These are phyloP conservation scores for Paramecium primaurelia DNA, from an alignment of 73 alveolate genomes.

Conservation along the genomic window DNA sequence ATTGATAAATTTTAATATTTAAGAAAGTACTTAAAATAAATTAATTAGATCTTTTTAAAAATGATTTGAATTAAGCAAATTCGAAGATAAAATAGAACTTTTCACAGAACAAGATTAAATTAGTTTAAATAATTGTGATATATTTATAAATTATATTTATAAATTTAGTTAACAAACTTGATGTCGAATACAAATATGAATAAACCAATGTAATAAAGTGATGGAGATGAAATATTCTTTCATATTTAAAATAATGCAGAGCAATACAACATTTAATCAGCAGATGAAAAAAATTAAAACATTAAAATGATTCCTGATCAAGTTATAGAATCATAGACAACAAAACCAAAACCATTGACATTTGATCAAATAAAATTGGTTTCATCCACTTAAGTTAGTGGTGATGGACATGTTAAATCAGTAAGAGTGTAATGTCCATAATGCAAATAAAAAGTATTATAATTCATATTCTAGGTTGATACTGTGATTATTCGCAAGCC, in stretches of 20 bases:
- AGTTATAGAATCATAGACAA: neutral
- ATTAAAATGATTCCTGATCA: neutral
- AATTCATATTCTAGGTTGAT: neutral
- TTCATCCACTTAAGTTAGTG: neutral
- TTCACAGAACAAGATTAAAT: neutral
- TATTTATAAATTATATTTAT: neutral
- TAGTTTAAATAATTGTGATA: neutral
- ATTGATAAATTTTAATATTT: neutral
- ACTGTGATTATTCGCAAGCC: neutral
- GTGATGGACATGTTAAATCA: conserved; percentile 16
- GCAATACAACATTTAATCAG: neutral
- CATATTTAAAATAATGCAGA: neutral
- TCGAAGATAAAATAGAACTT: neutral
- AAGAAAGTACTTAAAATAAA: neutral
- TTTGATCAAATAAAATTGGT: neutral
- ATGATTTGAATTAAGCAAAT: neutral
- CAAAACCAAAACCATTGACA: neutral
- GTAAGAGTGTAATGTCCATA: neutral
- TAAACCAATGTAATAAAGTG: neutral
- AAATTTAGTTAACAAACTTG: neutral
- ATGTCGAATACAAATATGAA: neutral
- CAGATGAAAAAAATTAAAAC: neutral
- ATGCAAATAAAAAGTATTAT: neutral
- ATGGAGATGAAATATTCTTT: conserved; percentile 4
- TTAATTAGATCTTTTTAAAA: neutral